phyloP scores from a whole-genome alignment of 768 basidiomycete species.

The Chalciporus sphaerocephalus region DNA sequence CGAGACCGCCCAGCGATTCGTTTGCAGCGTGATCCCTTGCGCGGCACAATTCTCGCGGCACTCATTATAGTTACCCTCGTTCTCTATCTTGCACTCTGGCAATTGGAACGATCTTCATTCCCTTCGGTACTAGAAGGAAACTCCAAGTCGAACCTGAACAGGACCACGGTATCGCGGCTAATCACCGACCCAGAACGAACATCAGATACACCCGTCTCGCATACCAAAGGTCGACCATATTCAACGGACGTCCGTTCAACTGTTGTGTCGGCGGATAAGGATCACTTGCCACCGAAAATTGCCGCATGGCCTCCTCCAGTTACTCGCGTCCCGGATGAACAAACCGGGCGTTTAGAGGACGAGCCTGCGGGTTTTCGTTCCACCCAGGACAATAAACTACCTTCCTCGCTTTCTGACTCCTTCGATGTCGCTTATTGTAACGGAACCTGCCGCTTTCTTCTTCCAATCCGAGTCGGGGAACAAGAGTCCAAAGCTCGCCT shows the following conservation, averaged over 20 bases:
- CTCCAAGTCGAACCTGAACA: neutral
- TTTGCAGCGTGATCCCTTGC: slow-evolving; percentile 6
- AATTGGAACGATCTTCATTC: slow-evolving; percentile 15
- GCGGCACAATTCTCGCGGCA: slow-evolving; percentile 12
- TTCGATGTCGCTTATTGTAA: slow-evolving; percentile 24
- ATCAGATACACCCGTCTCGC: neutral
- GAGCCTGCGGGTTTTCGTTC: neutral
- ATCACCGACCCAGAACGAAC: neutral
- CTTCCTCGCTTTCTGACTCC: neutral
- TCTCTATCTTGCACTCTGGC: slow-evolving; percentile 21
- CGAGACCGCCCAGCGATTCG: slow-evolving; percentile 1
- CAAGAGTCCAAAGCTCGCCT: slow-evolving; percentile 56
- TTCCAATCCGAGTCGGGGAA: slow-evolving; percentile 48
- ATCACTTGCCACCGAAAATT: neutral
- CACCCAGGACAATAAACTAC: neutral
- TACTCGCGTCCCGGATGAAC: slow-evolving; percentile 32
- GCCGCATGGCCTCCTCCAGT: slow-evolving; percentile 33
- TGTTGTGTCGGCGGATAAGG: neutral
- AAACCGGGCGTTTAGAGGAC: neutral
- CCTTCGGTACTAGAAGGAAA: neutral
- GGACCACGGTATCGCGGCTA: neutral
- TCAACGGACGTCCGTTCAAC: neutral
- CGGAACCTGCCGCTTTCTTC: slow-evolving; percentile 41
- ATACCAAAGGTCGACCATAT: neutral
- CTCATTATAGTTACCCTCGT: slow-evolving; percentile 19